Conservation (phyloP, 306 rosid genomes). For the Pterocarpus macrocarpus region DNA sequence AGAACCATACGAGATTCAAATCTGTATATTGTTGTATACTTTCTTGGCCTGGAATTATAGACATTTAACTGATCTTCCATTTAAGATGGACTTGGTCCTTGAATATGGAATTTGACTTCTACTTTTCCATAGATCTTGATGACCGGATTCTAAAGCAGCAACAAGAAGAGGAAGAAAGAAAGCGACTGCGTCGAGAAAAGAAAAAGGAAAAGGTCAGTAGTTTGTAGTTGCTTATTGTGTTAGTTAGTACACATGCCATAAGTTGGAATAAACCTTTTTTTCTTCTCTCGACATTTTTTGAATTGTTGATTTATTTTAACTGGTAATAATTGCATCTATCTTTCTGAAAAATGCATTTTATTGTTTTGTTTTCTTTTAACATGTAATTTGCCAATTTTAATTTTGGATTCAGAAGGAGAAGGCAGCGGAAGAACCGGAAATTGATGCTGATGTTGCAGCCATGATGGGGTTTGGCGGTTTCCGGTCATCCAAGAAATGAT, state of each 20-base stretch:
- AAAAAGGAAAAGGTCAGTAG: conserved; percentile 88
- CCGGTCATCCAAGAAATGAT: conserved; percentile 79
- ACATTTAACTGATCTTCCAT: conserved; percentile 25
- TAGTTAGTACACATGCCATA: neutral
- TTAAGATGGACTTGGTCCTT: conserved; percentile 24
- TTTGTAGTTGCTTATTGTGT: conserved; percentile 31
- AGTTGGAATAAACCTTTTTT: conserved; percentile 26
- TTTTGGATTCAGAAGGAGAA: conserved; percentile 76
- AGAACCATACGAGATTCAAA: conserved; percentile 8
- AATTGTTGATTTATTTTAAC: neutral
- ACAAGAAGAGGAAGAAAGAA: conserved; percentile 97
- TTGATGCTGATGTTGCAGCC: conserved; percentile 91
- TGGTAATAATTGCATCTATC: neutral
- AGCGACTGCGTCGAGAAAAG: conserved; percentile 89
- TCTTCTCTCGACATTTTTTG: neutral
- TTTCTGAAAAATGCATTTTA: neutral
- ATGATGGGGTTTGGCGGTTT: conserved; percentile 99
- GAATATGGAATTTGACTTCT: conserved; percentile 20
- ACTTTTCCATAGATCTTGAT: conserved; percentile 73
- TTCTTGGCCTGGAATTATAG: conserved; percentile 26
- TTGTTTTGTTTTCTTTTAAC: neutral
- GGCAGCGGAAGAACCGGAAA: conserved; percentile 81
- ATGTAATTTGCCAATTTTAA: conserved; percentile 19
- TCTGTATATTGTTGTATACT: neutral
- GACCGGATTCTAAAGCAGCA: conserved; percentile 92